These are phyloP conservation scores for Spergularia azorica DNA, from an alignment of 179 eudicot genomes.

Conservation along the genomic window DNA sequence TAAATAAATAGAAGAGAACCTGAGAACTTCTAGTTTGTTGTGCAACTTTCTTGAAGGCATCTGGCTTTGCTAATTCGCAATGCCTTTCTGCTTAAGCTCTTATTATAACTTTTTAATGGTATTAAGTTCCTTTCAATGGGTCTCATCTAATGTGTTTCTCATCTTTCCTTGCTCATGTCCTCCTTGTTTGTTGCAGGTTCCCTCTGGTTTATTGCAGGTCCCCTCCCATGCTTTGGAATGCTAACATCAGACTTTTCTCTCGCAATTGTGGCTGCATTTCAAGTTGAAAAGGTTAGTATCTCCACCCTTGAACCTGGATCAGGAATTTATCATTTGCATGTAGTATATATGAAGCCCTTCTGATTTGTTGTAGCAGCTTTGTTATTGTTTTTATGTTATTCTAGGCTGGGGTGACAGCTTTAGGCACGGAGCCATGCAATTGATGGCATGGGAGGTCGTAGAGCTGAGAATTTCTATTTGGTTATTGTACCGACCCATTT, in stretches of 20 bases:
- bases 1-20: not conserved
- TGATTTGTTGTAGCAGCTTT: not conserved
- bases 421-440: constrained; percentile 3
- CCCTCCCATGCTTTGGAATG: constrained; percentile 72
- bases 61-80: not conserved
- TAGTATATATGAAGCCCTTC: not conserved
- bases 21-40: not conserved
- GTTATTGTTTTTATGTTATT: not conserved
- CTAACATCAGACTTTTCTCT: constrained; percentile 28
- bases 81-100: not conserved
- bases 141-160: constrained; percentile 6
- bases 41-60: not conserved
- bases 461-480: not conserved
- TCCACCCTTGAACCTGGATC: not conserved
- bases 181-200: not conserved
- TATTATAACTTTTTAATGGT: not conserved
- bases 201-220: constrained; percentile 38
- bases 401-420: constrained; percentile 9
- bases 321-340: not conserved
- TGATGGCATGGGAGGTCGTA: constrained; percentile 10
- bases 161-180: not conserved
- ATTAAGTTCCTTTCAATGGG: not conserved
- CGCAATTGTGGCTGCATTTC: constrained; percentile 8
- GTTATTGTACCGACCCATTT: constrained; percentile 1
- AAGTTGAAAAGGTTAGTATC: constrained; percentile 30